A percentile compares a stretch with the other conserved stretches of the same genome.
phyloP scores from a whole-genome alignment of 306 rosid species.

The Rosa rugosa region DNA sequence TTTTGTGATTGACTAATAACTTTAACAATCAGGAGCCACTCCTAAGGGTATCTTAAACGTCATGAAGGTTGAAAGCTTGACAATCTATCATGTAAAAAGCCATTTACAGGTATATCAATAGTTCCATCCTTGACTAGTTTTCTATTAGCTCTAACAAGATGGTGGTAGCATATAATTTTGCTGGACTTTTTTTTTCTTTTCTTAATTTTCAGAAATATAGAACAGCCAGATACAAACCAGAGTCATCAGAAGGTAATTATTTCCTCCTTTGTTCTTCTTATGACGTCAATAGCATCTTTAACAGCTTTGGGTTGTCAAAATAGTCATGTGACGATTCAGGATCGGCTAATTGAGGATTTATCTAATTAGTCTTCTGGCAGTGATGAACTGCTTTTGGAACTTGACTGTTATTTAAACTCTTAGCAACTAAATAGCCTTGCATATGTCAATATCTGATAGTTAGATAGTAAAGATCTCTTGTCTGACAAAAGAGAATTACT shows the following conservation, averaged over 20 bases:
- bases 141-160: constrained; percentile 7
- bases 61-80: constrained; percentile 87
- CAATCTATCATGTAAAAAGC: constrained; percentile 96
- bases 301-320: background rate
- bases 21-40: constrained; percentile 75
- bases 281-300: background rate
- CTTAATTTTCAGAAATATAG: constrained; percentile 78
- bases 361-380: background rate
- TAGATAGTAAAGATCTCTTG: background rate
- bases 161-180: constrained; percentile 16
- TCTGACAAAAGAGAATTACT: background rate
- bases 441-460: background rate
- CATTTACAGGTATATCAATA: constrained; percentile 71
- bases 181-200: constrained; percentile 9
- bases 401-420: background rate
- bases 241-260: constrained; percentile 72
- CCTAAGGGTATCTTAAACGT: constrained; percentile 87
- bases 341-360: background rate
- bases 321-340: background rate
- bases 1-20: constrained; percentile 13
- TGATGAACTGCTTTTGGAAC: background rate
- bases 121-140: constrained; percentile 13
- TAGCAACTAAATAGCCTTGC: background rate
- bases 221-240: constrained; percentile 94
- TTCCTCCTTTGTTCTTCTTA: constrained; percentile 25